Evolutionary conservation across 2,329 filamentous ascomycete genomes (phyloP), one percentile per base, ranked within the genome.

Genomic region (Cladobotryum mycophilum): DNA sequence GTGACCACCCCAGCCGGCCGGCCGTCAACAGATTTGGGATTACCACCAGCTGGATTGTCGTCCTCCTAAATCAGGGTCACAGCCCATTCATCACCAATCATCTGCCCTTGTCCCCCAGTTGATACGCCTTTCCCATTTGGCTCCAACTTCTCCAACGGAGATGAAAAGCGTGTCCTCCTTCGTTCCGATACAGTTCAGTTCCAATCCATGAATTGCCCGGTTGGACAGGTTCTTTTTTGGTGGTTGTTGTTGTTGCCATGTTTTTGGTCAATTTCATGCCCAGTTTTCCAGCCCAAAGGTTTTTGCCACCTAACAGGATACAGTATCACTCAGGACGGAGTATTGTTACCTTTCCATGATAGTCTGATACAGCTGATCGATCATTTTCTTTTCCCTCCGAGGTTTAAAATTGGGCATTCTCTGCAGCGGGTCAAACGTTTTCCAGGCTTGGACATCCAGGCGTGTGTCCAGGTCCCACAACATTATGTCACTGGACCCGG

Each of bases 91-190:
- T 43, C 45, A 18, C 38, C 22, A 46, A 46, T 37, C 34, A 25
- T 17, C 35, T 25, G 30, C 20, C 34, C 34, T 37, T 38, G 25
- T 30, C 38, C 43, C 45, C 18, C 41, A 14, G 6, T 34, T 37
- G 20, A 30, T 8, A 12, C 47, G 34, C 47, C 15, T 49, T 45
- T 43, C 47, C 47, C 38, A 20, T 33, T 49, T 44, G 11, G 38
- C 41, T n/a, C n/a, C 17, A 14, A 36, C 17, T 41, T 25, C 44
- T 51, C 49, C 49, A 51, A 51, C 49, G 38, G 37, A 38, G 34
- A 38, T 11, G 38, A 41, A 25, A 36, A 51, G 49, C 49, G 49
- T 51, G 49, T 46, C 5, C 20, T 20, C 49, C 13, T 5, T 18
- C 40, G 8, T 13, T 20, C 20, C 40, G 20, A 20, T 20, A 20